These are phyloP conservation scores for Geoglossum glabrum DNA, from an alignment of 495 filamentous ascomycete species.

Conservation along the genomic window DNA sequence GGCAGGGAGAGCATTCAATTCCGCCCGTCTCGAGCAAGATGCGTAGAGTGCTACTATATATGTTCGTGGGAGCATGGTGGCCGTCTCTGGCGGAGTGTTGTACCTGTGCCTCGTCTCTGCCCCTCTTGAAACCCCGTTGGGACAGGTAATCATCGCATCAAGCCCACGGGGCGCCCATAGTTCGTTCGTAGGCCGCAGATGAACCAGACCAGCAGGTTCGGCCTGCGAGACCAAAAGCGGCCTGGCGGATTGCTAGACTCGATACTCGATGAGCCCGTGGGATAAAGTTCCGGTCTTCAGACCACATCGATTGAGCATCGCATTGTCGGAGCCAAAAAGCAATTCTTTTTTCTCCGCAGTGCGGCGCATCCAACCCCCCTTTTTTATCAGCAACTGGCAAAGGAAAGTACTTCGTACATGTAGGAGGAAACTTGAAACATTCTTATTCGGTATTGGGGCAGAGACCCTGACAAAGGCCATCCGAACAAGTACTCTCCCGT, in stretches of 20 bases:
- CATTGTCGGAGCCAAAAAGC: not conserved
- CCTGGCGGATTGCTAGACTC: not conserved
- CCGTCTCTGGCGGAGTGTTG: not conserved
- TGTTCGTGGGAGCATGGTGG: not conserved
- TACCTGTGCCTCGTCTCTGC: not conserved
- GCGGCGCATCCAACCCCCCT: not conserved
- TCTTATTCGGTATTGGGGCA: conserved; percentile 2
- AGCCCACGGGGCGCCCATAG: not conserved
- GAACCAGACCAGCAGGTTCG: not conserved
- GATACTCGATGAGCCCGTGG: not conserved
- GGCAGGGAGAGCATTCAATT: not conserved
- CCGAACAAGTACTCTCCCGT: not conserved
- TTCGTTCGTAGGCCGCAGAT: not conserved
- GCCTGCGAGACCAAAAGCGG: not conserved
- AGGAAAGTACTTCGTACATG: not conserved
- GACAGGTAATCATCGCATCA: not conserved
- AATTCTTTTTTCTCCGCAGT: not conserved
- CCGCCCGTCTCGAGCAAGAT: not conserved
- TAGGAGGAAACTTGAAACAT: not conserved
- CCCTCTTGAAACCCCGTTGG: not conserved
- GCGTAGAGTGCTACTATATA: not conserved
- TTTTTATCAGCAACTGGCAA: not conserved
- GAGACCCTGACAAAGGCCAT: not conserved
- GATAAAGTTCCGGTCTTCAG: not conserved
- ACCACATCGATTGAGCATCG: not conserved